Evolutionary conservation across 352 stramenopile species (phyloP), one percentile per base, ranked within the genome.

Genomic region (Phytophthora chlamydospora): DNA sequence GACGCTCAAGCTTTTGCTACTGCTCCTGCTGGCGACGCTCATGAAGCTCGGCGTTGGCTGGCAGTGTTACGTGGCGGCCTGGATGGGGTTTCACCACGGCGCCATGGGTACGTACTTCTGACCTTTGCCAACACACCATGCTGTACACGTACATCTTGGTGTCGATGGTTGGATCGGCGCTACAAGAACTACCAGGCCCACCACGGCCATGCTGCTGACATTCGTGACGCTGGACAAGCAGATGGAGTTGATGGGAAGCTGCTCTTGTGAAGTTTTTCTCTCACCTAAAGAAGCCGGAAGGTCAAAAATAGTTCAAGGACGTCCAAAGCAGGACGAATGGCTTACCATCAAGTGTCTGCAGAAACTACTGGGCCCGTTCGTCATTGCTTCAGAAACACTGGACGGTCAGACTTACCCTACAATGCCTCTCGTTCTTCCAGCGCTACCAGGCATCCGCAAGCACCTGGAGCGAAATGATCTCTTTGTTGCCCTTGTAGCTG

Each of bases 71-170:
- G 72, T 91, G 41, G 87, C 81, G 0, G 85, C 88, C 4, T 95
- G 77, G 66, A 93, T 92, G 50, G 85, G 87, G 11, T 32, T 95
- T 9, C 78, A 90, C 60, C 88, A 95, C 47, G 82, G 88, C 1
- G 88, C 91, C 49, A 91, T 95, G 75, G 88, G 88, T 16, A 96
- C 95, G 88, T 84, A 93, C 49, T 96, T 95, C 51, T 96, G 27
- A 86, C 96, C 29, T 85, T 93, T 31, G 72, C 87, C 7, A 87
- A 87, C 54, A 95, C 88, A 83, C 81, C n/a, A 83, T 88, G 42
- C 93, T 87, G 51, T 96, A 96, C 58, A 68, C 89, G 12, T 96
- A 96, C 62, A 94, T 83, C 39, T 79, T 95, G 33, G 66, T 91
- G 40, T 90, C 87, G 38, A 77, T 96, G 21, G 68, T 96, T 29